Base-by-base conservation (phyloP, 2,329 filamentous ascomycete species). In the Exophiala mesophila region DNA sequence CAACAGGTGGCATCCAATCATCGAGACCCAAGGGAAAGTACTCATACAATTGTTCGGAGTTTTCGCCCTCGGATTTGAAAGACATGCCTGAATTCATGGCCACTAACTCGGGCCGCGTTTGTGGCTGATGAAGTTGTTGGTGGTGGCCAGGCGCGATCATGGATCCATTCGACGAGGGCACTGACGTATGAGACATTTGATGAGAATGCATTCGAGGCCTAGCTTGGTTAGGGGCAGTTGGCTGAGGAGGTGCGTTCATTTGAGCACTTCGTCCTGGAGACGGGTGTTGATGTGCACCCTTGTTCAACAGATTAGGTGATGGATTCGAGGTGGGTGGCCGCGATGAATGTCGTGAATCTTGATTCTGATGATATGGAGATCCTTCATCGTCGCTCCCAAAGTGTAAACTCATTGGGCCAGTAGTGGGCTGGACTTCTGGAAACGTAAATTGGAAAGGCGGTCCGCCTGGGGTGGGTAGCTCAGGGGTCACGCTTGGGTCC, bases 11-110 rank as follows among this genome's bases (percentile, higher is more conserved):
- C 78, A 89, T 88, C 82, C 78, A 96, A 59, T 96, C 89, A 61
- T 96, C 88, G 45, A 95, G 68, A 36, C 84, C 88, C 12, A 97
- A 72, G 0, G 89, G 89, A 52, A 97, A 96, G 60, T 97, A 96
- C 66, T 97, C 89, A 60, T 96, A 96, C 13, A 96, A 69, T 52
- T 89, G 70, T 63, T 96, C 89, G 1, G 82, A 82, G 55, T 39
- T 50, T 15, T 53, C 48, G 4, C 47, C 42, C 5, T 48, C 50
- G 8, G 33, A 32, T 19, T 24, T 31, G 39, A 42, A 50, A 7
- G 46, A 31, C 2, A 44, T 30, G 12, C 41, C 39, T 15, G 47
- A 51, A 36, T 49, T 50, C 5, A 36, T 39, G 6, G 40, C 20
- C 4, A 49, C 12, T 1, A 50, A 37, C 6, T 53, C 50, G n/a